Base-by-base conservation (phyloP, 2,329 filamentous ascomycete species). In the Fusarium sp. region DNA sequence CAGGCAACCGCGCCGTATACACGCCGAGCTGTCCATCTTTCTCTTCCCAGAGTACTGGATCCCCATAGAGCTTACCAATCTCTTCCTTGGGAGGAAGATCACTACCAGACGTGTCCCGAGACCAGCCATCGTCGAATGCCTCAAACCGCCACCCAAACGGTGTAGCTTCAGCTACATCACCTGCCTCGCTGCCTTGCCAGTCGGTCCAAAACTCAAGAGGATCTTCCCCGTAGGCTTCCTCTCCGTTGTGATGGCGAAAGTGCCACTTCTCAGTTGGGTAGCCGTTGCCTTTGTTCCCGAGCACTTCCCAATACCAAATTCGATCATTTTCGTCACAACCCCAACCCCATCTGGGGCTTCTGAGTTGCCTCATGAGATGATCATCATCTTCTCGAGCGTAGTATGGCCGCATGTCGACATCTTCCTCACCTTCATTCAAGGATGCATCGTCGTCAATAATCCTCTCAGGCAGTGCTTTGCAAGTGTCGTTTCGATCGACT, bases 141-240 rank as follows among this genome's bases (percentile, higher is more conserved):
- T 2, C 2, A 3, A 71, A 41, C 2, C 30, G 60, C 57, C 67
- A 71, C 14, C 69, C 69, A 25, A 63, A 71, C 2, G 67, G 69
- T 16, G 50, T 59, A 16, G 67, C 37, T 23, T 67, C 50, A 14
- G 41, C 50, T 14, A 2, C 13, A 16, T 62, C 63, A 2, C 25
- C 41, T 4, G n/a, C 27, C 2, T 43, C 63, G 6, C 50, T 59
- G 3, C 45, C 43, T 8, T 39, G 34, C 62, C 62, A 71, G 2
- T 71, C 62, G 6, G 8, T 18, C 69, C 69, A 71, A 7, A 67
- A 67, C 0, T 71, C 48, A 11, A 71, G n/a, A 1, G 67, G 67
- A 3, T 71, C 67, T 3, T 71, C 18, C 1, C 62, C 50, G 2
- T 52, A 58, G 1, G 67, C 62, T 6, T 48, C 6, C 16, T 71